phyloP scores from a whole-genome alignment of 441 rosid genomes.

The Biscutella auriculata region DNA sequence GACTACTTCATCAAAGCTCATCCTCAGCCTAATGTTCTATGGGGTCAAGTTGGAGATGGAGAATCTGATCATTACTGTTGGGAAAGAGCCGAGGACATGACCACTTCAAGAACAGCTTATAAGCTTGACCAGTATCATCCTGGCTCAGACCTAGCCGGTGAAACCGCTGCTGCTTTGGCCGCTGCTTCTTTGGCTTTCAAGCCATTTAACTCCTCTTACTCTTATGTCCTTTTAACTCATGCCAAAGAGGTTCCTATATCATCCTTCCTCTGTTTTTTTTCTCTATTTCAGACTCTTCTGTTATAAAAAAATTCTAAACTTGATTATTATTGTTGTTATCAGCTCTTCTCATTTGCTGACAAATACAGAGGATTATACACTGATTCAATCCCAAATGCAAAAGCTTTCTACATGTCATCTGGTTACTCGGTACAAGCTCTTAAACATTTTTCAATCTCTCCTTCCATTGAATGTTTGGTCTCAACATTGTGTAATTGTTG shows the following conservation, averaged over 20 bases:
- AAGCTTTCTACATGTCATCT: constrained; percentile 46
- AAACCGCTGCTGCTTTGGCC: constrained; percentile 82
- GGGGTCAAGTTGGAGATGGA: constrained; percentile 92
- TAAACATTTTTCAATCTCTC: neutral
- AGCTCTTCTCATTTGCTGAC: constrained; percentile 57
- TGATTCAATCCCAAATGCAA: constrained; percentile 37
- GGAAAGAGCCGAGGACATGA: constrained; percentile 89
- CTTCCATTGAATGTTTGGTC: neutral
- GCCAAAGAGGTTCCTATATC: too few species aligned
- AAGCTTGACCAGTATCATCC: constrained; percentile 57
- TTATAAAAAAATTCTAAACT: neutral
- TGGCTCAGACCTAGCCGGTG: constrained; percentile 83
- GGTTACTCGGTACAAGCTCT: constrained; percentile 33
- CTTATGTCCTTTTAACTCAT: constrained; percentile 48
- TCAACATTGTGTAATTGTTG: neutral
- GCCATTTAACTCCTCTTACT: constrained; percentile 75
- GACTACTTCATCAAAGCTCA: constrained; percentile 79
- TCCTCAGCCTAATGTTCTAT: constrained; percentile 53
- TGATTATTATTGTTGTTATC: constrained; percentile 10
- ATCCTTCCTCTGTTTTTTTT: neutral
- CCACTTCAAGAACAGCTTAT: constrained; percentile 66
- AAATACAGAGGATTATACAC: constrained; percentile 49
- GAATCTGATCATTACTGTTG: constrained; percentile 77
- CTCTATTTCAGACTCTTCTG: neutral
- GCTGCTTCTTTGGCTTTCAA: constrained; percentile 71